Conservation (phyloP, 257 asterid genomes). For the Solanum dulcamara region DNA sequence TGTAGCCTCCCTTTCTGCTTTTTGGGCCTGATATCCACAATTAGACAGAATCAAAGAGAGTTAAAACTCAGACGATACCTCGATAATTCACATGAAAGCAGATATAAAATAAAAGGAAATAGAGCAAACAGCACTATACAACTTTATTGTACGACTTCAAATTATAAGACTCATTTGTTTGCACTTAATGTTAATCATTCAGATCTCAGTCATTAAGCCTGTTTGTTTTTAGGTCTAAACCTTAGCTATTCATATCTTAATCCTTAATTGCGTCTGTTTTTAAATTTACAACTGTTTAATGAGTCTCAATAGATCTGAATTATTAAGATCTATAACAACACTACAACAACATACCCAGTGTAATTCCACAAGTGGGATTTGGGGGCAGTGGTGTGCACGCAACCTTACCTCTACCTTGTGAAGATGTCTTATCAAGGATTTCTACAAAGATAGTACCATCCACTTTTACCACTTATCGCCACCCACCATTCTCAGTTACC, state of each 20-base stretch:
- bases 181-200: background rate
- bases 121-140: background rate
- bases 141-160: background rate
- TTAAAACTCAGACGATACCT: background rate
- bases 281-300: background rate
- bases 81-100: background rate
- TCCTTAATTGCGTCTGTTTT: background rate
- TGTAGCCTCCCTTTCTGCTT: conserved; percentile 76
- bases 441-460: background rate
- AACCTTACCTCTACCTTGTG: no score
- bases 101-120: background rate
- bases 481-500: no score
- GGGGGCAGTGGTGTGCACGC: no score
- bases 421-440: background rate
- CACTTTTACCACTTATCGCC: no score
- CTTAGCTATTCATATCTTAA: background rate
- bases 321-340: background rate
- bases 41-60: background rate
- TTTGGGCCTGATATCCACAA: conserved; percentile 58
- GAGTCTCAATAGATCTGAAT: background rate
- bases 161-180: background rate
- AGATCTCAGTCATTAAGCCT: background rate
- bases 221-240: background rate
- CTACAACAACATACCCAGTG: no score
- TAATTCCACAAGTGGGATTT: no score